Conservation (phyloP, 768 basidiomycete species). For the Pisolithus orientalis region DNA sequence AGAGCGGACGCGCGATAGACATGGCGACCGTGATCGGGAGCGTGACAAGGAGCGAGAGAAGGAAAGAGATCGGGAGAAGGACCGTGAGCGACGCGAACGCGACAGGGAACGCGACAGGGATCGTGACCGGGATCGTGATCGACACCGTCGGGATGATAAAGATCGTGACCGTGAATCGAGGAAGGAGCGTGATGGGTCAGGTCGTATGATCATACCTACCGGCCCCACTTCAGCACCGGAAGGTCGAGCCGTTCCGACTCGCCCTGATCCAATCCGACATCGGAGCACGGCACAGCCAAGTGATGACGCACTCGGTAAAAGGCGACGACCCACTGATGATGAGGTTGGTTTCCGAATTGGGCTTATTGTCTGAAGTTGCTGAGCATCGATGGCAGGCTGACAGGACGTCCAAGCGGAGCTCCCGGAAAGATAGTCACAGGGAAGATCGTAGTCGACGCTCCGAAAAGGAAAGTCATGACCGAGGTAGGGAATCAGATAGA, state of each 20-base stretch:
- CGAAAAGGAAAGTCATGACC: constrained; percentile 67
- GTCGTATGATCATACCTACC: constrained; percentile 29
- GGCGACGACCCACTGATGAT: constrained; percentile 62
- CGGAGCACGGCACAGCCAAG: constrained; percentile 36
- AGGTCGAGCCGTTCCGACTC: constrained; percentile 49
- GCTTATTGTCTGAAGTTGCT: constrained; percentile 2
- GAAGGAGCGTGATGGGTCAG: constrained; percentile 51
- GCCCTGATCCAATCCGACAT: constrained; percentile 56
- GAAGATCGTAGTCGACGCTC: constrained; percentile 66
- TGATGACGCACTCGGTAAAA: constrained; percentile 70
- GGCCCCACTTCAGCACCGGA: constrained; percentile 33
- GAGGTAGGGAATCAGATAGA: constrained; percentile 61
- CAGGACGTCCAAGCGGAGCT: constrained; percentile 72
- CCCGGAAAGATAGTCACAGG: constrained; percentile 71
- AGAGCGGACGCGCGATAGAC: constrained; percentile 40
- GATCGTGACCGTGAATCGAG: constrained; percentile 57
- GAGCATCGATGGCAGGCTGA: constrained; percentile 45
- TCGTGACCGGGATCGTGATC: constrained; percentile 33
- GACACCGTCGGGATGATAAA: constrained; percentile 55
- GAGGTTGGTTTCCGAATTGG: constrained; percentile 45
- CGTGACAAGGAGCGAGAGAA: constrained; percentile 35
- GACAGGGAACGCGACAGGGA: constrained; percentile 49
- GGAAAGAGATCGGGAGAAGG: constrained; percentile 33
- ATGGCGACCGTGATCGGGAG: constrained; percentile 43
- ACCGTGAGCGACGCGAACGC: constrained; percentile 33